Evolutionary conservation across 192 early-diverging fungal genomes (phyloP), one percentile per base, ranked within the genome.

Genomic region (Backusella circina): DNA sequence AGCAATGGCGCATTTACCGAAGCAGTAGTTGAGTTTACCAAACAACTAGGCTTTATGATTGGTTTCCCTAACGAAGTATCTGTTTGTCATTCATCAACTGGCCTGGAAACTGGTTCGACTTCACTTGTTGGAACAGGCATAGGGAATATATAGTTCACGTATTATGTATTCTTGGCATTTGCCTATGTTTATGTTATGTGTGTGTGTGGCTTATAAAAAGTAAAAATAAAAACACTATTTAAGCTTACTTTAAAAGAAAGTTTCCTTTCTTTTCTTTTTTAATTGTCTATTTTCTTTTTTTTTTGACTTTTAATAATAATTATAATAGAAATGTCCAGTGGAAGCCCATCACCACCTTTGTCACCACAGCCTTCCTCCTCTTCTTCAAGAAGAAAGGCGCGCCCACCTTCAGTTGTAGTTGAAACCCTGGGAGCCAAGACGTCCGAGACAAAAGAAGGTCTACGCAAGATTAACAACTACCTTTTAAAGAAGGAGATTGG

Each of bases 401-500:
- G 82, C 15, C 77, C 82, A 28, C 82, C 82, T 30, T 83, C 82
- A 15, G 67, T 83, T 36, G 78, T 83, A 1, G 64, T 79, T 1
- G 82, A 81, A 37, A 79, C 71, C 66, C 82, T 78, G 80, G 86
- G 76, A 80, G 96, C 97, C 16, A 85, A 87, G 36, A 82, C 92
- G 3, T 84, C 78, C 39, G 94, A 96, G 72, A 87, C 86, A 70
- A 87, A 84, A 10, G 88, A 93, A 15, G 96, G 95, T 31, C 54
- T 82, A n/a, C 85, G 88, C 57, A 86, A 89, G 32, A 82, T 99
- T 67, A 96, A 95, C 84, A 88, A 97, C 64, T 99, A 99, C 75
- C 69, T 87, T 28, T 71, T 99, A 12, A 86, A 87, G 71, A 81
- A 89, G 54, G 86, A 88, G 71, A 90, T 99, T 47, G 98, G 98